A percentile compares a stretch with the other conserved stretches of the same genome.
These are phyloP conservation scores for Arthroderma uncinatum DNA, from an alignment of 2,329 filamentous ascomycete genomes.

Conservation along the genomic window DNA sequence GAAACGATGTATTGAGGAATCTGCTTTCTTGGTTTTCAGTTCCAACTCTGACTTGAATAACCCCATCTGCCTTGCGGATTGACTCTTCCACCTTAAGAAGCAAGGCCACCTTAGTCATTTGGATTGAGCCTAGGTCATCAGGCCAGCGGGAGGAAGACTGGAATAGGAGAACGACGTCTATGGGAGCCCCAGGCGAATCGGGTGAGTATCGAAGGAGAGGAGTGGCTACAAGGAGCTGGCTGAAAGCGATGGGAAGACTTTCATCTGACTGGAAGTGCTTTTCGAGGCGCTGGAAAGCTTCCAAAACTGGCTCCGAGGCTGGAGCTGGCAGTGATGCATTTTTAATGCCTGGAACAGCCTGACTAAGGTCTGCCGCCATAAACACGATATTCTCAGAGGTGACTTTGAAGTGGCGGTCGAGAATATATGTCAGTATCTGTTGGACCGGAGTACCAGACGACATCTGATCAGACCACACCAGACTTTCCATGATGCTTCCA, in stretches of 20 bases:
- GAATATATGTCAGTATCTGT: constrained; percentile 64
- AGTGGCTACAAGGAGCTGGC: constrained; percentile 64
- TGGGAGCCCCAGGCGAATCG: constrained; percentile 39
- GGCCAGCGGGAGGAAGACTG: constrained; percentile 92
- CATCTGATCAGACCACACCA: constrained; percentile 65
- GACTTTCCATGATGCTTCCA: constrained; percentile 81
- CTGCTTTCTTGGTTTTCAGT: constrained; percentile 63
- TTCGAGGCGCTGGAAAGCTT: constrained; percentile 63
- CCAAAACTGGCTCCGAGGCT: constrained; percentile 46
- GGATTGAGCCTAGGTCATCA: constrained; percentile 79
- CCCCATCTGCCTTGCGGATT: constrained; percentile 51
- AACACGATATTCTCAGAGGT: constrained; percentile 41
- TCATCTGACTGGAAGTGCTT: constrained; percentile 65
- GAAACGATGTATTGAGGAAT: constrained; percentile 64
- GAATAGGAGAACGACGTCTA: constrained; percentile 77
- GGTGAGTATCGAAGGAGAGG: constrained; percentile 63
- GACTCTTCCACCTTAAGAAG: constrained; percentile 61
- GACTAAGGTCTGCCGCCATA: constrained; percentile 42
- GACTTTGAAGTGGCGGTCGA: constrained; percentile 57
- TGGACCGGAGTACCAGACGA: constrained; percentile 55
- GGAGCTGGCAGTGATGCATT: constrained; percentile 42
- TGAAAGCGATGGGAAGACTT: constrained; percentile 74
- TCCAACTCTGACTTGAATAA: constrained; percentile 59
- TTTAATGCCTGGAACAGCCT: constrained; percentile 22
- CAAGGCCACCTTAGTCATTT: constrained; percentile 88